These are phyloP conservation scores for Alternaria burnsii DNA, from an alignment of 2,329 filamentous ascomycete species.

Conservation along the genomic window DNA sequence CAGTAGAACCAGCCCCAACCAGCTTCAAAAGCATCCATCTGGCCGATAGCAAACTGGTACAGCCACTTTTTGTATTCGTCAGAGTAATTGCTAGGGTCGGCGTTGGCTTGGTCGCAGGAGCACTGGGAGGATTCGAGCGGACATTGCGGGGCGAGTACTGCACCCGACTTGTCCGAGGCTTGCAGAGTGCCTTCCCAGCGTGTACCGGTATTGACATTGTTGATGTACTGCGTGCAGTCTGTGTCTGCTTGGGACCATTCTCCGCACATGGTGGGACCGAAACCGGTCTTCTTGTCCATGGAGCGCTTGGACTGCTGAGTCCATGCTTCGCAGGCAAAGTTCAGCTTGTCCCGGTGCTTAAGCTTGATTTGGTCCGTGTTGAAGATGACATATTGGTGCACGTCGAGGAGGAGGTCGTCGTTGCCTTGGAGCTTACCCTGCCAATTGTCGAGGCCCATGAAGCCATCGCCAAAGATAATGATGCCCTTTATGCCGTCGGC, in stretches of 20 bases:
- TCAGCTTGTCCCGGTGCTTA: slow-evolving; percentile 82
- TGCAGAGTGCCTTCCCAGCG: slow-evolving; percentile 91
- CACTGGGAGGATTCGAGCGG: slow-evolving; percentile 71
- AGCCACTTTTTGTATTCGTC: slow-evolving; percentile 84
- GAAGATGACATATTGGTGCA: slow-evolving; percentile 98
- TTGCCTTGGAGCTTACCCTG: slow-evolving; percentile 79
- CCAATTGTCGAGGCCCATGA: slow-evolving; percentile 91
- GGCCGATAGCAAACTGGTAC: slow-evolving; percentile 89
- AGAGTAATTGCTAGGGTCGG: slow-evolving; percentile 72
- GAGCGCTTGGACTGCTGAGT: slow-evolving; percentile 77
- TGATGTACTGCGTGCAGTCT: slow-evolving; percentile 86
- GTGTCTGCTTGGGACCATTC: slow-evolving; percentile 99
- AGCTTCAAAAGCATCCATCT: slow-evolving; percentile 93
- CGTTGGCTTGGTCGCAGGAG: slow-evolving; percentile 78
- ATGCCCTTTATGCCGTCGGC: slow-evolving; percentile 76
- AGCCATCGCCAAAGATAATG: slow-evolving; percentile 92
- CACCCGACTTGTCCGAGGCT: slow-evolving; percentile 68
- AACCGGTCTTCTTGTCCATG: slow-evolving; percentile 78
- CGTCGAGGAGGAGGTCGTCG: slow-evolving; percentile 84
- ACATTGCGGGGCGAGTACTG: slow-evolving; percentile 76
- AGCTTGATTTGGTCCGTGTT: slow-evolving; percentile 85
- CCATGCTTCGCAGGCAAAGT: slow-evolving; percentile 90
- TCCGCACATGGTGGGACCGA: slow-evolving; percentile 91
- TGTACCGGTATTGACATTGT: slow-evolving; percentile 86
- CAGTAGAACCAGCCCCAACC: slow-evolving; percentile 99